phyloP scores from a whole-genome alignment of 163 green algal genomes.

The Volvox carteri region DNA sequence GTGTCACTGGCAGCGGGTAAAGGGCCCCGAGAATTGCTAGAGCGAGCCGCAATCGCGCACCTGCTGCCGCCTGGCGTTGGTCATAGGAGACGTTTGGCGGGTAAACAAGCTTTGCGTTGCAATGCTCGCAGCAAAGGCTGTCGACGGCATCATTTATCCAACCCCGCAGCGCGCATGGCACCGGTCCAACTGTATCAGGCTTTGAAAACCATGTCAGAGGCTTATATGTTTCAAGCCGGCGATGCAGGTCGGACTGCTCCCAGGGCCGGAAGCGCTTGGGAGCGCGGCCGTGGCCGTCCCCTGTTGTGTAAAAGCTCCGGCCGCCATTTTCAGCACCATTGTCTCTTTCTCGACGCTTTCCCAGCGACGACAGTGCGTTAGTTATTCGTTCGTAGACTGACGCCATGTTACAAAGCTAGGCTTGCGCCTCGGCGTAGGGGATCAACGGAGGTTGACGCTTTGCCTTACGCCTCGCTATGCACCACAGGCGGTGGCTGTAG shows the following conservation, averaged over 20 bases:
- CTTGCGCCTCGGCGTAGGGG: no score
- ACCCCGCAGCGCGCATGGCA: slow-evolving; percentile 49
- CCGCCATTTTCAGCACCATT: neutral
- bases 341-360: slow-evolving; percentile 33
- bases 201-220: slow-evolving; percentile 69
- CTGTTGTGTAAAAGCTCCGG: neutral
- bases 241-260: slow-evolving; percentile 57
- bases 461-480: no score
- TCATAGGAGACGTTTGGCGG: slow-evolving; percentile 40
- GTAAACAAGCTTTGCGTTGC: slow-evolving; percentile 50
- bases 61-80: slow-evolving; percentile 43
- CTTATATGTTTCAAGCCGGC: slow-evolving; percentile 59
- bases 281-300: neutral
- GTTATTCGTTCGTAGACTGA: slow-evolving; percentile 52
- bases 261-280: slow-evolving; percentile 57
- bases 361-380: slow-evolving; percentile 34
- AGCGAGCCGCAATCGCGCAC: neutral
- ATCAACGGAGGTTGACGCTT: no score
- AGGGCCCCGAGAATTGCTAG: no score
- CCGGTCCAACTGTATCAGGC: slow-evolving; percentile 44
- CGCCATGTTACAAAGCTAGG: slow-evolving; percentile 7
- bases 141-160: slow-evolving; percentile 53
- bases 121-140: slow-evolving; percentile 54
- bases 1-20: neutral
- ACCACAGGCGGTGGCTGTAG: no score